Evolutionary conservation across 345 rosid genomes (phyloP), one percentile per base, ranked within the genome.

Genomic region (Citrus reticulata): DNA sequence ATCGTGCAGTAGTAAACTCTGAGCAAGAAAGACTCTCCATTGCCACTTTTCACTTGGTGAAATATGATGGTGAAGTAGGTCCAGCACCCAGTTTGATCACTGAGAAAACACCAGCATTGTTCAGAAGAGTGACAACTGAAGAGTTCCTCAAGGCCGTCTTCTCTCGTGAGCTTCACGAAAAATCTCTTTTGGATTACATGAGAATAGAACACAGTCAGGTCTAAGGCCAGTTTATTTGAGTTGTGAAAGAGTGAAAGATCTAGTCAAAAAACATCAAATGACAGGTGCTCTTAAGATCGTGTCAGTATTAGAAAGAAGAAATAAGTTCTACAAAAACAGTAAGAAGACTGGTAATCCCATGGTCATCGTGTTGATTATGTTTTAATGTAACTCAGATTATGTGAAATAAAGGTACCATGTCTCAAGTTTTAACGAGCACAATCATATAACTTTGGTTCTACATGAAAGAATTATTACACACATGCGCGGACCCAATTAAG

Each of bases 61-160:
- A 20, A 68, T 91, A 5, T 83, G 17, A 46, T 46, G 51, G 51
- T 46, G 51, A 46, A 46, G 4, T 46, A 2, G 35, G 86, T 20
- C 92, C 91, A 1, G 88, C 91, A 20, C 57, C 80, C 27, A 83
- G 90, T 78, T 83, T 85, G 68, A 79, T 85, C n/a, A 81, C 82
- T 1, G 27, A 35, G 32, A 51, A 76, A 59, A 81, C 77, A 54
- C 87, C 84, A 9, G 27, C 85, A 29, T 19, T 84, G 60, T 90
- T 85, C 70, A 80, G 42, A 58, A 87, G 73, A 40, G 73, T 46
- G 51, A 46, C 14, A 46, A 46, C 51, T 13, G 51, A 46, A 46
- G 17, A 46, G 14, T 46, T 46, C 83, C 72, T 83, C 75, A 86
- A 68, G 32, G 84, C 86, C 46, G 54, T 86, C 62, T 89, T 87